Conservation (phyloP, 2,329 filamentous ascomycete genomes). For the Sclerotinia trifoliorum region DNA sequence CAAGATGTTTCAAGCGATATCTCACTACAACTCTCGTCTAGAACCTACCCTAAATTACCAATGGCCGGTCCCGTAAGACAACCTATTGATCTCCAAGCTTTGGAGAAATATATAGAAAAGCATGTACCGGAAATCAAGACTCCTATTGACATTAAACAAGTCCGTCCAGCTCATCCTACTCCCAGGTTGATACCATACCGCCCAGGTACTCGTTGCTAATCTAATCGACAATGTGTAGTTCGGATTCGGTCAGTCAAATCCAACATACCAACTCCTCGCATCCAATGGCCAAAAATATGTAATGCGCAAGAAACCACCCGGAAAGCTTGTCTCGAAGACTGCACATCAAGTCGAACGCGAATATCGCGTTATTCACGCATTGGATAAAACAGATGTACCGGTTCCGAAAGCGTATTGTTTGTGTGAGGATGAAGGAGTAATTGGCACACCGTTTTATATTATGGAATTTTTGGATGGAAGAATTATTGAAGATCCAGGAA, state of each 20-base stretch:
- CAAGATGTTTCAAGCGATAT: neutral
- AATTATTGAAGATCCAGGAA: conserved; percentile 84
- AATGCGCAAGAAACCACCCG: conserved; percentile 97
- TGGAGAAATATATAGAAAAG: conserved; percentile 74
- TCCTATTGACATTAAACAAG: conserved; percentile 87
- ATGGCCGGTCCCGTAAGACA: conserved; percentile 91
- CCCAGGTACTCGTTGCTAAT: neutral
- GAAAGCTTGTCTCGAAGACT: conserved; percentile 85
- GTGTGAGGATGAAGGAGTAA: conserved; percentile 75
- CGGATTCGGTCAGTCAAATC: conserved; percentile 95
- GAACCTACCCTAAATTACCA: conserved; percentile 19
- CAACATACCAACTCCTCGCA: conserved; percentile 87
- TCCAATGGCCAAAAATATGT: conserved; percentile 72
- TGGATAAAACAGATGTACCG: conserved; percentile 76
- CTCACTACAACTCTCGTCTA: neutral
- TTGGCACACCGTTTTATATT: conserved; percentile 94
- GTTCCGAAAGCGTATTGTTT: conserved; percentile 81
- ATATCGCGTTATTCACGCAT: conserved; percentile 83
- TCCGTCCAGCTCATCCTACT: conserved; percentile 40
- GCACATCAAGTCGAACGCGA: conserved; percentile 97
- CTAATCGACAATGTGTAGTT: conserved; percentile 58
- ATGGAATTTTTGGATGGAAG: conserved; percentile 95
- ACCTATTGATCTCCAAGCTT: conserved; percentile 76
- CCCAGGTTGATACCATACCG: neutral
- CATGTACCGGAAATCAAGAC: conserved; percentile 81